A percentile compares a stretch with the other conserved stretches of the same genome.
Evolutionary conservation across 345 rosid species (phyloP).

Genomic region (Nasturtium officinale): DNA sequence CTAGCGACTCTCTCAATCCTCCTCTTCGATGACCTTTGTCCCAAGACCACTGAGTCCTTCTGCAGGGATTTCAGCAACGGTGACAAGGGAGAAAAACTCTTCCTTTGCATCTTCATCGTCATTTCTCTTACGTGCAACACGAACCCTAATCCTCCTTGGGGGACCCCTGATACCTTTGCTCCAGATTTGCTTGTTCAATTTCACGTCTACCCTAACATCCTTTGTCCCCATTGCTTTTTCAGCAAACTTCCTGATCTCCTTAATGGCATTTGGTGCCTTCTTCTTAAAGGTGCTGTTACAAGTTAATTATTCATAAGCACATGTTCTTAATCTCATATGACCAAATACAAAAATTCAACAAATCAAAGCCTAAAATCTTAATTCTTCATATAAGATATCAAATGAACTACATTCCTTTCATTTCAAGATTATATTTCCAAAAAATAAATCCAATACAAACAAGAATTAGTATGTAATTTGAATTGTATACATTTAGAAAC

Average conservation of each 20-base stretch:
- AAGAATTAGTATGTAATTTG: background rate
- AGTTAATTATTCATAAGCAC: background rate
- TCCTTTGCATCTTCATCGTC: constrained; percentile 89
- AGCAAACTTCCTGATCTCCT: constrained; percentile 80
- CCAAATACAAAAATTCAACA: background rate
- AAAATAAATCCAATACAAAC: background rate
- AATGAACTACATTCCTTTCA: background rate
- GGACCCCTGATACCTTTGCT: constrained; percentile 81
- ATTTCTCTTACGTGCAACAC: constrained; percentile 75
- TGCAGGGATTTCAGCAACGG: constrained; percentile 59
- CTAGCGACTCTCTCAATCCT: constrained; percentile 44
- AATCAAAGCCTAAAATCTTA: background rate
- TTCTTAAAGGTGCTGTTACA: constrained; percentile 73
- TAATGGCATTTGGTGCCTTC: constrained; percentile 89
- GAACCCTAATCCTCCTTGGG: constrained; percentile 74
- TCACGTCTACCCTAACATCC: constrained; percentile 78
- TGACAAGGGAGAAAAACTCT: constrained; percentile 74
- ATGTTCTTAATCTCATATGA: background rate
- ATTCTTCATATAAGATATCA: background rate
- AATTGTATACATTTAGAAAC: background rate
- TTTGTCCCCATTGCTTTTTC: constrained; percentile 74
- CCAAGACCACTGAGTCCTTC: constrained; percentile 68
- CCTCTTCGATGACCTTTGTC: constrained; percentile 71
- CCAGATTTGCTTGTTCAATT: constrained; percentile 83
- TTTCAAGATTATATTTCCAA: background rate